Conservation (phyloP, 1,284 basidiomycete genomes). For the Microbotryomycetes sp. region DNA sequence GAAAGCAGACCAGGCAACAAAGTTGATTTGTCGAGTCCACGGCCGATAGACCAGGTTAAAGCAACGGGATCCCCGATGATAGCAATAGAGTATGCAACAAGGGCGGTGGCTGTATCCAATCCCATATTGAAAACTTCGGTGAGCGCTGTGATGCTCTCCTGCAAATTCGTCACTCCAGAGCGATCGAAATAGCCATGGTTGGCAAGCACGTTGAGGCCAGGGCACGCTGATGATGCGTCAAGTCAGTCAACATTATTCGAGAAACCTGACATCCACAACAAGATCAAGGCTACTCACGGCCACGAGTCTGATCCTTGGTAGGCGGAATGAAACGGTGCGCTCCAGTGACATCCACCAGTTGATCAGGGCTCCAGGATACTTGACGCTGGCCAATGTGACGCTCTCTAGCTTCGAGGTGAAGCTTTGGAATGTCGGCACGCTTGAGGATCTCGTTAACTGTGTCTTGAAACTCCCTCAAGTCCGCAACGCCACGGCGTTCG, state of each 20-base stretch:
- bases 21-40: slow-evolving; percentile 1
- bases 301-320: slow-evolving; percentile 6
- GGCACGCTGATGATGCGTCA: too few relatives aligned
- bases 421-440: not conserved
- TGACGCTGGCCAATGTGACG: not conserved
- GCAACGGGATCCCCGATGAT: slow-evolving; percentile 15
- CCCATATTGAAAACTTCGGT: slow-evolving; percentile 8
- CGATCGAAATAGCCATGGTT: slow-evolving; percentile 9
- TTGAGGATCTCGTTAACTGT: slow-evolving; percentile 10
- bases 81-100: slow-evolving; percentile 15
- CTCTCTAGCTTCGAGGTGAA: slow-evolving; percentile 2
- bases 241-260: too few relatives aligned
- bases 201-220: not conserved
- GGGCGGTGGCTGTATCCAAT: not conserved
- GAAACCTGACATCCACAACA: slow-evolving; percentile 4
- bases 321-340: slow-evolving; percentile 1
- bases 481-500: not conserved
- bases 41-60: slow-evolving; percentile 10
- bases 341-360: slow-evolving; percentile 8
- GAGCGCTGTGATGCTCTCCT: slow-evolving; percentile 3
- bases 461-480: not conserved
- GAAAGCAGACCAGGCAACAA: slow-evolving; percentile 11
- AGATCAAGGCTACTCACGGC: slow-evolving; percentile 10
- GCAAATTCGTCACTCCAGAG: slow-evolving; percentile 5
- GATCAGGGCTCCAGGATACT: not conserved